phyloP scores from a whole-genome alignment of 2,329 filamentous ascomycete species.

The Alternaria alternata region DNA sequence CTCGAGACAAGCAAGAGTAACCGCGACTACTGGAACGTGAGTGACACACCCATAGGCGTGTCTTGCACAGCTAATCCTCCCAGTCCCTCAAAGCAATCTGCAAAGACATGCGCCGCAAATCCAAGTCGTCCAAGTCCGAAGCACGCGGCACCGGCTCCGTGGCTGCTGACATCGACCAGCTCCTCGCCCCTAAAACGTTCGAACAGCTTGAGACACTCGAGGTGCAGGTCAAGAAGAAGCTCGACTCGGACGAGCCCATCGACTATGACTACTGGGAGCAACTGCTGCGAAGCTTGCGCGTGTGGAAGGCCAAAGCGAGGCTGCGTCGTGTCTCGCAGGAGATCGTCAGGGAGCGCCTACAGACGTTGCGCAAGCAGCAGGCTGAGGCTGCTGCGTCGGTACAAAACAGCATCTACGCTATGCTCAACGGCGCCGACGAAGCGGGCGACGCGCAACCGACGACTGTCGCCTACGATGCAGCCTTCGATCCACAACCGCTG shows the following conservation, averaged over 20 bases:
- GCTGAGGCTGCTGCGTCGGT: slow-evolving; percentile 69
- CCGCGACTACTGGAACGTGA: slow-evolving; percentile 83
- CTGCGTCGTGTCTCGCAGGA: slow-evolving; percentile 79
- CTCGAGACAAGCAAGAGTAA: slow-evolving; percentile 82
- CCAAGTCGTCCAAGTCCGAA: slow-evolving; percentile 68
- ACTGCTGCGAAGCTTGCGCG: slow-evolving; percentile 79
- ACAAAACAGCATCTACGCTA: slow-evolving; percentile 61
- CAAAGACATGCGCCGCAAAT: slow-evolving; percentile 74
- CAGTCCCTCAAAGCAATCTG: slow-evolving; percentile 85
- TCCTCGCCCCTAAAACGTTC: slow-evolving; percentile 84
- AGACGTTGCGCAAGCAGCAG: slow-evolving; percentile 72
- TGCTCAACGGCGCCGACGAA: slow-evolving; percentile 40
- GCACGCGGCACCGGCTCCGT: slow-evolving; percentile 83
- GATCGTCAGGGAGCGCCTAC: slow-evolving; percentile 74
- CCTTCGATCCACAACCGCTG: slow-evolving; percentile 70
- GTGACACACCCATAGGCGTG: slow-evolving; percentile 33
- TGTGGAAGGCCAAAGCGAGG: slow-evolving; percentile 92
- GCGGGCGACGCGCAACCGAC: slow-evolving; percentile 10
- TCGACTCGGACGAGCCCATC: slow-evolving; percentile 87
- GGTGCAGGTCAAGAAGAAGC: slow-evolving; percentile 83
- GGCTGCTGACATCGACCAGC: slow-evolving; percentile 83
- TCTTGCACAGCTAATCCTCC: slow-evolving; percentile 18
- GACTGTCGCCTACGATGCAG: slow-evolving; percentile 46
- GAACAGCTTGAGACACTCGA: slow-evolving; percentile 89
- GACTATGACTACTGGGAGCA: slow-evolving; percentile 99